Evolutionary conservation across 805 yeast genomes (phyloP).

Genomic region (Yarrowia yakushimensis): DNA sequence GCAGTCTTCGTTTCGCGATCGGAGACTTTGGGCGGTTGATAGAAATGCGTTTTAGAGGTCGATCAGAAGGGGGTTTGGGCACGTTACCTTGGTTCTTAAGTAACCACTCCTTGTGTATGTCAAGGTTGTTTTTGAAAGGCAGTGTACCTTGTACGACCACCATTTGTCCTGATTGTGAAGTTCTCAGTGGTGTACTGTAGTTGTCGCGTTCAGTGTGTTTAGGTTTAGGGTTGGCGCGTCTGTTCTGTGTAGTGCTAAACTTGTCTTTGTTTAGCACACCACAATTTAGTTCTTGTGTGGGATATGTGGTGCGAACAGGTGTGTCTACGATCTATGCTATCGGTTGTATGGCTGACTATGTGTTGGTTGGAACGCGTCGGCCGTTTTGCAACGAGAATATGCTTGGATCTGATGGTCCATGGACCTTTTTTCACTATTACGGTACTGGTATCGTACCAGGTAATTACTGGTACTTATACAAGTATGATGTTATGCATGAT

Average conservation of each 20-base stretch:
- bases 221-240: slow-evolving; percentile 7
- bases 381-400: no score
- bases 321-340: no score
- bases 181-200: slow-evolving; percentile 5
- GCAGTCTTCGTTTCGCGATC: not conserved
- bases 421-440: no score
- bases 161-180: not conserved
- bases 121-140: not conserved
- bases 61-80: not conserved
- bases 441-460: no score
- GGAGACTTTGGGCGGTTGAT: slow-evolving; percentile 7
- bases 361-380: no score
- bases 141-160: not conserved
- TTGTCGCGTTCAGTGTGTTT: not conserved
- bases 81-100: not conserved
- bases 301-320: no score
- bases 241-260: not conserved
- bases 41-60: not conserved
- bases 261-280: no score
- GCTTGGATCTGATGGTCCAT: no score
- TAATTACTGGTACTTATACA: no score
- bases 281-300: no score
- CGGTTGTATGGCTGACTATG: no score
- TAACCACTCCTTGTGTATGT: slow-evolving; percentile 13
- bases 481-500: no score